A percentile compares a stretch with the other conserved stretches of the same genome.
phyloP scores from a whole-genome alignment of 306 rosid genomes.

The Glycyrrhiza uralensis region DNA sequence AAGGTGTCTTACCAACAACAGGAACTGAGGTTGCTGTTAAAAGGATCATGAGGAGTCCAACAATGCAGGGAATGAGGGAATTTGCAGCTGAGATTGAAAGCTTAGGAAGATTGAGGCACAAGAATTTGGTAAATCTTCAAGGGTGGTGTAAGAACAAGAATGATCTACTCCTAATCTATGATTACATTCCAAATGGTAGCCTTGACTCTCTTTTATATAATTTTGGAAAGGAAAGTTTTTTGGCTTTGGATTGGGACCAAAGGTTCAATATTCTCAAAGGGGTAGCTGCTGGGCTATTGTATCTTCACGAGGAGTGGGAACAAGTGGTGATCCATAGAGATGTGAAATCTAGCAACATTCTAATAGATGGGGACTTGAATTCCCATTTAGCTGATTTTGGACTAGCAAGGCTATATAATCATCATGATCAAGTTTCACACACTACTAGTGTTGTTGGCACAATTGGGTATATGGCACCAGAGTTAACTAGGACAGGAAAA shows the following conservation, averaged over 20 bases:
- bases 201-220: slow-evolving; percentile 43
- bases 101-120: slow-evolving; percentile 71
- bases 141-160: slow-evolving; percentile 83
- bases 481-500: slow-evolving; percentile 7
- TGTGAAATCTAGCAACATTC: slow-evolving; percentile 58
- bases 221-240: slow-evolving; percentile 22
- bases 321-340: slow-evolving; percentile 71
- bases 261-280: slow-evolving; percentile 61
- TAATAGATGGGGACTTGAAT: slow-evolving; percentile 50
- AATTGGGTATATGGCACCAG: slow-evolving; percentile 53
- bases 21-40: slow-evolving; percentile 65
- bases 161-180: slow-evolving; percentile 60
- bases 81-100: slow-evolving; percentile 80
- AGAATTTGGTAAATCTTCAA: slow-evolving; percentile 70
- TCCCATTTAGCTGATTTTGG: slow-evolving; percentile 69
- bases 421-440: slow-evolving; percentile 54
- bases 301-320: slow-evolving; percentile 80
- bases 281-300: slow-evolving; percentile 59
- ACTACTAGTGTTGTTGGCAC: slow-evolving; percentile 78
- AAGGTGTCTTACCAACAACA: slow-evolving; percentile 43
- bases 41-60: slow-evolving; percentile 37
- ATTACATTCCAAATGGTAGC: slow-evolving; percentile 61
- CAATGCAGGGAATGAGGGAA: slow-evolving; percentile 51
- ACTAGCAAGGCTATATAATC: slow-evolving; percentile 58
- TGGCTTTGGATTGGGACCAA: slow-evolving; percentile 47